A percentile compares a stretch with the other conserved stretches of the same genome.
These are phyloP conservation scores for Fusarium globosum DNA, from an alignment of 2,329 filamentous ascomycete genomes.

Conservation along the genomic window DNA sequence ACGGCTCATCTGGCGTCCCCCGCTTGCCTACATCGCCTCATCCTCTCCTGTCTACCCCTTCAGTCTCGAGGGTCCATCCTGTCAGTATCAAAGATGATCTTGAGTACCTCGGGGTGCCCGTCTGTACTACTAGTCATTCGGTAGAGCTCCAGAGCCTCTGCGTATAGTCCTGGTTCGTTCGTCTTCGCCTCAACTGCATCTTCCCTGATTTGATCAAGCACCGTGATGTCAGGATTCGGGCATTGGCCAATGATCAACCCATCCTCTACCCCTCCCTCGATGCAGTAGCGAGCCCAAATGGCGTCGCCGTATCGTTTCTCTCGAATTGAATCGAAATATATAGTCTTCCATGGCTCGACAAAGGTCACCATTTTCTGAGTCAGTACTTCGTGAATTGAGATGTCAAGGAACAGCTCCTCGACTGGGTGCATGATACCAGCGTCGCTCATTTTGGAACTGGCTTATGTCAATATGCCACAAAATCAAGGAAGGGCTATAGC, in stretches of 20 bases:
- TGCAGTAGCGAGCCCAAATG: not conserved
- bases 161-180: not conserved
- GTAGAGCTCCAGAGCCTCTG: not conserved
- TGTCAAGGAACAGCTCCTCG: not conserved
- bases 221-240: not conserved
- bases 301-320: not conserved
- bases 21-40: not conserved
- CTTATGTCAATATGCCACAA: not conserved
- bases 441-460: not conserved
- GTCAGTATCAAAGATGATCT: not conserved
- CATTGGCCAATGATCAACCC: not conserved
- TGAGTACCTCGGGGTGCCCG: not conserved
- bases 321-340: not conserved
- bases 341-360: not conserved
- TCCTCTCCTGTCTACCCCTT: fast-evolving
- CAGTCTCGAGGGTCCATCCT: not conserved
- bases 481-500: fast-evolving
- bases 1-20: not conserved
- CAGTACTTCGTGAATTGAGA: not conserved
- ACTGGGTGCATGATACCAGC: not conserved
- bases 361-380: not conserved
- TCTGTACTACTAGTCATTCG: not conserved
- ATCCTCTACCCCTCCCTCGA: not conserved
- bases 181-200: not conserved
- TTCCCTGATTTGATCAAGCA: not conserved